These are phyloP conservation scores for Ustilago vetiveriae DNA, from an alignment of 1,284 basidiomycete species.

Conservation along the genomic window DNA sequence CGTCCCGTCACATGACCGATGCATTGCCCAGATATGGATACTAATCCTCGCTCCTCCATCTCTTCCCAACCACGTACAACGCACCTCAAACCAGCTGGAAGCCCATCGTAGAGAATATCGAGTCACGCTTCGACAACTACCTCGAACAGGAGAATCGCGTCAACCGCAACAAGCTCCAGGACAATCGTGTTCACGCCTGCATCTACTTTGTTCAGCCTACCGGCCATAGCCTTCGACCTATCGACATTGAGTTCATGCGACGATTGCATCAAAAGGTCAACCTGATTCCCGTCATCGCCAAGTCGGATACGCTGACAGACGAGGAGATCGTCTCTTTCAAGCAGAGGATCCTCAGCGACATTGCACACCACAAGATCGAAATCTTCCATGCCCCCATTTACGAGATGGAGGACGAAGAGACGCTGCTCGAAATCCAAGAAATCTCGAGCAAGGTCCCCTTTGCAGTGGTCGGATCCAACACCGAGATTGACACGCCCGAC, in stretches of 20 bases:
- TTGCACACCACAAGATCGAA: conserved; percentile 65
- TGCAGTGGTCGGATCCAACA: conserved; percentile 64
- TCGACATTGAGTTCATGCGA: conserved; percentile 67
- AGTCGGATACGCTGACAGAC: conserved; percentile 65
- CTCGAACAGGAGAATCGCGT: conserved; percentile 67
- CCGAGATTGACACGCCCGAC: conserved; percentile 63
- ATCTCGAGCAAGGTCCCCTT: conserved; percentile 65
- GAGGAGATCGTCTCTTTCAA: conserved; percentile 62
- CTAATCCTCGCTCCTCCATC: neutral
- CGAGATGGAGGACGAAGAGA: conserved; percentile 65
- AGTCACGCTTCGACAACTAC: conserved; percentile 65
- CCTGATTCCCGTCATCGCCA: conserved; percentile 66
- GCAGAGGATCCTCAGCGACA: conserved; percentile 64
- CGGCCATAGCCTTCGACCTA: conserved; percentile 63
- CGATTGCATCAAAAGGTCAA: conserved; percentile 65
- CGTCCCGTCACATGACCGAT: neutral
- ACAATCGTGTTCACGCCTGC: conserved; percentile 67
- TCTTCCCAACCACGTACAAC: no score
- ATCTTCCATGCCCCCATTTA: conserved; percentile 64
- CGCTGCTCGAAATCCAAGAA: conserved; percentile 63
- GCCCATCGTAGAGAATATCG: conserved; percentile 66
- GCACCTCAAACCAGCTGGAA: conserved; percentile 64
- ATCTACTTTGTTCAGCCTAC: conserved; percentile 67
- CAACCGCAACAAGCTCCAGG: conserved; percentile 64
- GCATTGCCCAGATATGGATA: neutral